Base-by-base conservation (phyloP, 768 basidiomycete genomes). In the Neoboletus subvelutipes region DNA sequence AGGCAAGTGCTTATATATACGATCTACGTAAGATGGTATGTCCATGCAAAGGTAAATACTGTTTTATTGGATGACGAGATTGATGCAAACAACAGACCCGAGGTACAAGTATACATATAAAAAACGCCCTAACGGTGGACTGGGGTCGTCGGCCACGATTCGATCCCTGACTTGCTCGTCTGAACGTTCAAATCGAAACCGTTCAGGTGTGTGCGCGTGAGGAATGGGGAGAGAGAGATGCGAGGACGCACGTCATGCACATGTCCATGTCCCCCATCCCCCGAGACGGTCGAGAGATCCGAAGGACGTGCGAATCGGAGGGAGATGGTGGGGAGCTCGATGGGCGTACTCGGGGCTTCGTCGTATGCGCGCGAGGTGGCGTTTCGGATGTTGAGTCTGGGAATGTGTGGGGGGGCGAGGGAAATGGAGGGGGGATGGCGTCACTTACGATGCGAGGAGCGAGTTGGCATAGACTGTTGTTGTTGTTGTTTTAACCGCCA, bases 391-490 rank as follows among this genome's bases (percentile, higher is more conserved):
- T 70, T 70, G 43, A 70, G 62, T 12, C 69, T 42, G 31, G 8
- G 10, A n/a, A n/a, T n/a, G n/a, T n/a, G n/a, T n/a, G 9, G 29
- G 11, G 12, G 31, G 31, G 33, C 5, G 12, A 1, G 33, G 33
- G 33, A 5, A 33, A 12, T 33, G 2, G 11, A 11, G 11, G 29
- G 8, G 6, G 6, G 29, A 10, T 8, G 24, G n/a, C n/a, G 7
- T 15, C 4, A 58, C 64, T 45, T 22, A 71, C 69, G 67, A 70
- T 52, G 65, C 57, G 28, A 70, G 60, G 40, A 70, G 62, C 31
- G 69, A 71, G 52, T 70, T 70, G 45, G 69, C 67, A 11, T 70
- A 70, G 11, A 70, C 69, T 70, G 26, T n/a, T n/a, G n/a, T n/a
- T n/a, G n/a, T n/a, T n/a, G n/a, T n/a, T n/a, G n/a, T n/a, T n/a